phyloP scores from a whole-genome alignment of 1,284 basidiomycete species.

The Pholiota adiposa region DNA sequence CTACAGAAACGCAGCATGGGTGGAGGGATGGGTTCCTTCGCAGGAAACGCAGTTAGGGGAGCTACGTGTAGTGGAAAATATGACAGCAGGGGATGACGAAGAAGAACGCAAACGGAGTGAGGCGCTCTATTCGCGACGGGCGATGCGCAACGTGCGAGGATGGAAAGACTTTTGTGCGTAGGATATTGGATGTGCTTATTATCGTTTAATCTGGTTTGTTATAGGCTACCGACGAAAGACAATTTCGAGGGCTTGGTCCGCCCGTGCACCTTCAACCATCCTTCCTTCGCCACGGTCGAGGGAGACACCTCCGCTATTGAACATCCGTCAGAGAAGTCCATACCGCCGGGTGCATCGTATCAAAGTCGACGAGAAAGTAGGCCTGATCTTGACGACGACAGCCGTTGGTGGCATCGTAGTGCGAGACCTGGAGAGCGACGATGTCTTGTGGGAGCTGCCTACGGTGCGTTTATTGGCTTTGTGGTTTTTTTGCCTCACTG shows the following conservation, averaged over 20 bases:
- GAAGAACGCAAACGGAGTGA: neutral
- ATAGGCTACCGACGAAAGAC: slow-evolving; percentile 50
- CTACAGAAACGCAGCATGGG: slow-evolving; percentile 24
- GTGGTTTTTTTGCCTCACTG: neutral
- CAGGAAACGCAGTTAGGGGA: neutral
- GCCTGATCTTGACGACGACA: slow-evolving; percentile 61
- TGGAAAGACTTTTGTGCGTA: slow-evolving; percentile 69
- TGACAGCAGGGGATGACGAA: neutral
- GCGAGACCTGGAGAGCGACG: slow-evolving; percentile 50
- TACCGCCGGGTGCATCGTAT: slow-evolving; percentile 63
- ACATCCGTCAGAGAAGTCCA: slow-evolving; percentile 21
- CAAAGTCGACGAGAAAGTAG: slow-evolving; percentile 68
- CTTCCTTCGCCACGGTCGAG: slow-evolving; percentile 21
- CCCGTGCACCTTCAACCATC: slow-evolving; percentile 43
- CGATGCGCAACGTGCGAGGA: slow-evolving; percentile 16
- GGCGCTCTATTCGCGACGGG: slow-evolving; percentile 8
- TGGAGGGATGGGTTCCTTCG: slow-evolving; percentile 16
- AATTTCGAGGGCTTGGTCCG: slow-evolving; percentile 61
- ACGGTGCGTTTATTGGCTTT: slow-evolving; percentile 34
- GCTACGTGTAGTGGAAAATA: neutral
- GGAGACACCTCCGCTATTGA: slow-evolving; percentile 25
- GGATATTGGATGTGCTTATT: neutral
- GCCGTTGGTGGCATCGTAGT: slow-evolving; percentile 58
- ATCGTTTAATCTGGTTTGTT: neutral
- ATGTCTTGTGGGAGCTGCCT: slow-evolving; percentile 61